A percentile compares a stretch with the other conserved stretches of the same genome.
These are phyloP conservation scores for Trametes versicolor DNA, from an alignment of 1,284 basidiomycete genomes.

Conservation along the genomic window DNA sequence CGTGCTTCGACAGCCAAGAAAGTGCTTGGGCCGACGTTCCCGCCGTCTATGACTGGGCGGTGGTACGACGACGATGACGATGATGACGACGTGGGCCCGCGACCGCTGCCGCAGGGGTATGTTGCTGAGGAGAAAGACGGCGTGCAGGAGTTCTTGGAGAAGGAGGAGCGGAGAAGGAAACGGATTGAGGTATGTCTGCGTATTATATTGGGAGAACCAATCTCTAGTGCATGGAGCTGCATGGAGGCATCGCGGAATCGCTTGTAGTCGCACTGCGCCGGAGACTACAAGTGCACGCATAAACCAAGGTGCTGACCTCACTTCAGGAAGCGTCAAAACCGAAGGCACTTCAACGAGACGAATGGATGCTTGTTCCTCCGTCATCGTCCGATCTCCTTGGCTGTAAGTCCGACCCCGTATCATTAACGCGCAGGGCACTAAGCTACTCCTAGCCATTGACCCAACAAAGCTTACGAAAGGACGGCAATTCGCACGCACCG, in stretches of 20 bases:
- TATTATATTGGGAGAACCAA: too few species aligned
- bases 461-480: constrained; percentile 73
- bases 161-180: constrained; percentile 79
- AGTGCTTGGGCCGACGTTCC: constrained; percentile 51
- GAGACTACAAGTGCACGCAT: too few species aligned
- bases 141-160: constrained; percentile 82
- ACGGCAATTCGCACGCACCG: constrained; percentile 79
- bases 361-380: constrained; percentile 96
- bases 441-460: constrained; percentile 60
- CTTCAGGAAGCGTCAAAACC: constrained; percentile 74
- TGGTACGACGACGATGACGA: constrained; percentile 61
- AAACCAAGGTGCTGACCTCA: background rate
- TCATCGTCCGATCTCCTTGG: constrained; percentile 78
- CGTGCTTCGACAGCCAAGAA: constrained; percentile 42
- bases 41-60: constrained; percentile 44
- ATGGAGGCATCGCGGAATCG: too few species aligned
- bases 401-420: constrained; percentile 58
- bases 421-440: constrained; percentile 3
- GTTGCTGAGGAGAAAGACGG: constrained; percentile 59
- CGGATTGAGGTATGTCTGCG: constrained; percentile 63
- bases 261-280: too few species aligned
- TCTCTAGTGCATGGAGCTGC: background rate
- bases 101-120: constrained; percentile 62
- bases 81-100: constrained; percentile 83
- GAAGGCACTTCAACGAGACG: constrained; percentile 82